Percentiles rank a stretch among this genome's conserved stretches.
Evolutionary conservation across 2,329 filamentous ascomycete genomes (phyloP).

Genomic region (Aspergillus pseudotamarii): DNA sequence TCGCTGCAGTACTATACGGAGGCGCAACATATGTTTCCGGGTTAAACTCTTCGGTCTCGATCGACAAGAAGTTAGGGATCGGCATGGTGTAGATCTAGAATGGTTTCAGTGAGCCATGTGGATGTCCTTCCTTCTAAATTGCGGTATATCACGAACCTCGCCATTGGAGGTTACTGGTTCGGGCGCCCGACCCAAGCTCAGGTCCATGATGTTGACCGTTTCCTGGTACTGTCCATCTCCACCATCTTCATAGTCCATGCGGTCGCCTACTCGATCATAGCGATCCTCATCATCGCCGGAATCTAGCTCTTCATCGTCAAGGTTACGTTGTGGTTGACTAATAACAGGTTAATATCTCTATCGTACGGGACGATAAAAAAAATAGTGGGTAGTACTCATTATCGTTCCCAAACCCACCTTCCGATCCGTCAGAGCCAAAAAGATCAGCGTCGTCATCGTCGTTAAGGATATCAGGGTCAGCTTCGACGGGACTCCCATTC

Average conservation of each 20-base stretch:
- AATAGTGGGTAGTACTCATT: conserved; percentile 33
- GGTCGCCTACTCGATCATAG: conserved; percentile 53
- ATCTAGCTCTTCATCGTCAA: conserved; percentile 65
- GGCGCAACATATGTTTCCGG: conserved; percentile 64
- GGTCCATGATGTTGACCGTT: conserved; percentile 57
- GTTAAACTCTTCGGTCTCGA: conserved; percentile 64
- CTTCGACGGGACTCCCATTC: conserved; percentile 28
- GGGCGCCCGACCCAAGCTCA: conserved; percentile 59
- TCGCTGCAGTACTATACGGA: conserved; percentile 65
- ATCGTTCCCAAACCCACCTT: conserved; percentile 38
- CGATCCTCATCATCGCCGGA: conserved; percentile 65
- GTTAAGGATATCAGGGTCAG: conserved; percentile 36
- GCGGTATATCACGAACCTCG: conserved; percentile 33
- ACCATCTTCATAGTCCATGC: conserved; percentile 47
- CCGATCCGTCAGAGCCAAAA: conserved; percentile 51
- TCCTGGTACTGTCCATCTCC: conserved; percentile 47
- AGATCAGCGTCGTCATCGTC: conserved; percentile 46
- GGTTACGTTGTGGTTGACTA: conserved; percentile 46
- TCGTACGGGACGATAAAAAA: not conserved
- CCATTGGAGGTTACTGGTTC: conserved; percentile 54
- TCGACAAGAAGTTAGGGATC: conserved; percentile 63
- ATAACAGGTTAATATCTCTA: conserved; percentile 17
- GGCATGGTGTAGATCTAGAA: conserved; percentile 62
- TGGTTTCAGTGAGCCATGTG: conserved; percentile 3
- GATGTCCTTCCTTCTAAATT: no score